Base-by-base conservation (phyloP, 306 rosid genomes). In the Amphicarpaea edgeworthii region DNA sequence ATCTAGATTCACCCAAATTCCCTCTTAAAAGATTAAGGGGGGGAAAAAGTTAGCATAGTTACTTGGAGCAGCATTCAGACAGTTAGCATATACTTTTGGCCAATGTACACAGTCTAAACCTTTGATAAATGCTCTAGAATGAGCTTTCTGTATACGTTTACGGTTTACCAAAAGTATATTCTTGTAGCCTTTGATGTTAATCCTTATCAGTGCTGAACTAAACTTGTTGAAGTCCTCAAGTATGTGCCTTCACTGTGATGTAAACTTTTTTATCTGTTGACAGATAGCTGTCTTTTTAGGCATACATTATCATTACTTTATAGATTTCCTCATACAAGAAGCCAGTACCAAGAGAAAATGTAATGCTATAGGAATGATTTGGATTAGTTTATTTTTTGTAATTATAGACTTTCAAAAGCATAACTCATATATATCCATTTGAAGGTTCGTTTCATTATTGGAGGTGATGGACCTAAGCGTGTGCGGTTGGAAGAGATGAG, bases 401-500 rank as follows among this genome's bases (percentile, higher is more conserved):
- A 73, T 53, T 75, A 12, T 75, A 23, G 37, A 19, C 54, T 57
- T 78, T 71, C 57, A 46, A 80, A 79, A 51, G 47, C 63, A 69
- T 76, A 61, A 81, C 70, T 54, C 71, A 66, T 71, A 62, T 71
- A 62, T 83, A 38, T 83, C 65, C 45, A 28, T 60, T 81, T 59
- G 60, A 79, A 93, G 97, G 98, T 94, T 65, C 90, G 91, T 66
- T 94, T 94, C 81, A 87, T 94, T 81, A 68, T 94, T 76, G 95
- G 96, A 73, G 97, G 96, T 63, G 97, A 94, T 85, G 96, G 98
- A 73, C 90, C 97, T 41, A 94, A 94, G 85, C 91, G 96, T 17
- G 97, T 94, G 81, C 83, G 97, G 72, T 84, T 92, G 86, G 98
- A 94, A 89, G 97, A 94, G 84, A 92, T 92, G 97, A 88, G 95